These are phyloP conservation scores for Lachancea cidri DNA, from an alignment of 805 yeast species.

Conservation along the genomic window DNA sequence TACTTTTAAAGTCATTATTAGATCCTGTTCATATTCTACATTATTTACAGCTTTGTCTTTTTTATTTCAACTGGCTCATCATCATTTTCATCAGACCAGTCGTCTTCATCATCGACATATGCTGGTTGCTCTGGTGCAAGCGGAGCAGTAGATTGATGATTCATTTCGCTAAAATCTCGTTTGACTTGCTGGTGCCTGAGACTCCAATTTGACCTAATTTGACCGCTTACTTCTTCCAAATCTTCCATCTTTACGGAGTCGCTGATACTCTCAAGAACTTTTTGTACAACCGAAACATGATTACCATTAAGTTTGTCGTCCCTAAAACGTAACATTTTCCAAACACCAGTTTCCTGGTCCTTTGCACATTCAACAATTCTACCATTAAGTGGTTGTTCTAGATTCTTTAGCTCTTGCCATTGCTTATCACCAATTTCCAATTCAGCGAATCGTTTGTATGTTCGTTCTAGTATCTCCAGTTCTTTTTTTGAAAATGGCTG, in stretches of 20 bases:
- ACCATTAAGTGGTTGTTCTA: slow-evolving; percentile 81
- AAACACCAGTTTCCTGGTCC: slow-evolving; percentile 53
- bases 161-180: slow-evolving; percentile 3
- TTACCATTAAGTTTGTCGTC: slow-evolving; percentile 91
- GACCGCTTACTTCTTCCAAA: slow-evolving; percentile 49
- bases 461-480: slow-evolving; percentile 33
- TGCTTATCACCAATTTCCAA: slow-evolving; percentile 61
- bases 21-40: no score
- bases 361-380: slow-evolving; percentile 82
- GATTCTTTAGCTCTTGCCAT: slow-evolving; percentile 68
- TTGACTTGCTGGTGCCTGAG: slow-evolving; percentile 40
- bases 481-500: slow-evolving; percentile 30
- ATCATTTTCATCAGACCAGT: slow-evolving; percentile 28
- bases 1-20: neutral
- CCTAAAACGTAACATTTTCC: slow-evolving; percentile 85
- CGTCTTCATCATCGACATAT: slow-evolving; percentile 30
- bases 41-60: slow-evolving; percentile 3
- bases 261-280: slow-evolving; percentile 74
- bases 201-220: slow-evolving; percentile 59
- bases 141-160: slow-evolving; percentile 6
- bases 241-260: slow-evolving; percentile 85
- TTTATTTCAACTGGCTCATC: slow-evolving; percentile 2
- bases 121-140: slow-evolving; percentile 18
- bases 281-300: slow-evolving; percentile 73
- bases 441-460: slow-evolving; percentile 63